Evolutionary conservation across 345 rosid genomes (phyloP).

Genomic region (Geranium brycei): DNA sequence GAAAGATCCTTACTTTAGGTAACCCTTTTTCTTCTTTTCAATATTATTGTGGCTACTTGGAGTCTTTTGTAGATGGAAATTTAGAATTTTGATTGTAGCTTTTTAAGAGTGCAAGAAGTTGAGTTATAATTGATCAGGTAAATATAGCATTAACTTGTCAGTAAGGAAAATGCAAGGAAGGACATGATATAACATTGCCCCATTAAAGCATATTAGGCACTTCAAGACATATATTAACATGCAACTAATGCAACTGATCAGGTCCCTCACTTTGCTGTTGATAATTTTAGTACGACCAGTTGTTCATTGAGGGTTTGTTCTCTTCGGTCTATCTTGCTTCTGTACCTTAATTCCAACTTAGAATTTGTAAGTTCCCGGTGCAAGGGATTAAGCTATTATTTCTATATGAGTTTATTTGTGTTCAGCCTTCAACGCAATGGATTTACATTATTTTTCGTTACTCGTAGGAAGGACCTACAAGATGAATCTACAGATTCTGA

Average conservation of each 20-base stretch:
- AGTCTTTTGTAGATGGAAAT: background rate
- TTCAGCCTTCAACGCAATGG: background rate
- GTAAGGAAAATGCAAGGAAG: background rate
- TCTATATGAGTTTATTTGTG: background rate
- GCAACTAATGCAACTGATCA: background rate
- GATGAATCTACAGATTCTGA: slow-evolving; percentile 45
- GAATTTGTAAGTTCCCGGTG: background rate
- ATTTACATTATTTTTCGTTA: background rate
- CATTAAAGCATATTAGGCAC: background rate
- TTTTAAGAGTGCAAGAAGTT: background rate
- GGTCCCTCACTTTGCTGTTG: background rate
- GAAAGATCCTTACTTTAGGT: slow-evolving; percentile 66
- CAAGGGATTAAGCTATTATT: background rate
- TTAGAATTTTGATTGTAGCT: background rate
- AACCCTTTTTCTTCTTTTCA: slow-evolving; percentile 2
- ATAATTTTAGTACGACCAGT: background rate
- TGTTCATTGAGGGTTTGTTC: background rate
- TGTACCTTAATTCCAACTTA: background rate
- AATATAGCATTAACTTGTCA: background rate
- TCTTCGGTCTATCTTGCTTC: background rate
- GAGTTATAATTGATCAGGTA: background rate
- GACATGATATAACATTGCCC: background rate
- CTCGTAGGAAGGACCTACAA: slow-evolving; percentile 31
- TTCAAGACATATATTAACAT: background rate
- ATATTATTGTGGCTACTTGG: too few relatives aligned